phyloP scores from a whole-genome alignment of 345 rosid species.

The Eucalyptus marginata region DNA sequence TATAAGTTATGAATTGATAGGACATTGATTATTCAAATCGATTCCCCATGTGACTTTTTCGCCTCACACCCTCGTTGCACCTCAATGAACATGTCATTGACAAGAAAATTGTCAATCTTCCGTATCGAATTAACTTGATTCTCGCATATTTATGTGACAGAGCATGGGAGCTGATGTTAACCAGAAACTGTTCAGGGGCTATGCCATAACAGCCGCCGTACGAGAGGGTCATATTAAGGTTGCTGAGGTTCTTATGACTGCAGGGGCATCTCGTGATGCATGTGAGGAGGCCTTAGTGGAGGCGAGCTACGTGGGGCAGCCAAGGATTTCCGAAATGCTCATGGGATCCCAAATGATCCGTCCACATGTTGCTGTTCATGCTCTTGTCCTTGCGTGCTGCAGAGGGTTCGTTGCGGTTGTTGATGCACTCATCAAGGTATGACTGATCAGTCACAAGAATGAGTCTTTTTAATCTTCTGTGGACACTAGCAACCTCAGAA shows the following conservation, averaged over 20 bases:
- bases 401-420: conserved; percentile 48
- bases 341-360: conserved; percentile 39
- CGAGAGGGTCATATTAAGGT: conserved; percentile 38
- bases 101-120: neutral
- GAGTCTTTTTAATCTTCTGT: neutral
- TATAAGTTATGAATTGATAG: neutral
- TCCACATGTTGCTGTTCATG: conserved; percentile 32
- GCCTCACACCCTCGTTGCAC: neutral
- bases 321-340: conserved; percentile 18
- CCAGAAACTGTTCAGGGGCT: conserved; percentile 50
- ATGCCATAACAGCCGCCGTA: conserved; percentile 48
- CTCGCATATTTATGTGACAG: conserved; percentile 8
- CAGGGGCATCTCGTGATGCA: conserved; percentile 41
- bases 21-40: neutral
- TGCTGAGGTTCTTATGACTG: conserved; percentile 28
- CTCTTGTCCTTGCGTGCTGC: conserved; percentile 46
- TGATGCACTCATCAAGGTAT: conserved; percentile 34
- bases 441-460: neutral
- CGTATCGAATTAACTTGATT: neutral
- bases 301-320: conserved; percentile 40
- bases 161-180: conserved; percentile 45
- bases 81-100: neutral
- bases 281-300: conserved; percentile 65
- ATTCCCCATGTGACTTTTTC: neutral
- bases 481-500: neutral